Conservation (phyloP, 2,329 filamentous ascomycete species). For the Zymoseptoria ardabiliae region DNA sequence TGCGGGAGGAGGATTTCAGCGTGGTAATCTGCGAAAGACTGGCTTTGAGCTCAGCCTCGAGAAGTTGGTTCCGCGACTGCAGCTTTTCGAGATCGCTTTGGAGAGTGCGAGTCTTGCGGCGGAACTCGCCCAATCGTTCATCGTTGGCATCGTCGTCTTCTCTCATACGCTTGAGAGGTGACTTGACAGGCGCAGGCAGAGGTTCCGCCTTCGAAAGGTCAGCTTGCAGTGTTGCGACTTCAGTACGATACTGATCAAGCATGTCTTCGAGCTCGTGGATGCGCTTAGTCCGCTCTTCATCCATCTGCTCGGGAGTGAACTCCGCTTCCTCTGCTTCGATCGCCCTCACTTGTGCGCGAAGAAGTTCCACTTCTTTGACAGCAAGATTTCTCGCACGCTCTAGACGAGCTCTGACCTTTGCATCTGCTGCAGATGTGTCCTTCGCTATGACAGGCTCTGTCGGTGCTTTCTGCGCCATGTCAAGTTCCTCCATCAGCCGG, state of each 20-base stretch:
- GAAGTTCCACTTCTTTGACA: conserved; percentile 86
- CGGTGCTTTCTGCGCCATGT: conserved; percentile 50
- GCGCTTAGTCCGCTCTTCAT: conserved; percentile 65
- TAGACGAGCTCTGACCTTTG: conserved; percentile 61
- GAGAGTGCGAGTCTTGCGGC: conserved; percentile 79
- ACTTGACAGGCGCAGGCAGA: conserved; percentile 40
- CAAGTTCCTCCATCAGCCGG: conserved; percentile 59
- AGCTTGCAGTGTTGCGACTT: conserved; percentile 65
- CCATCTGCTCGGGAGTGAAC: conserved; percentile 71
- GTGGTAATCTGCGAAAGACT: conserved; percentile 64
- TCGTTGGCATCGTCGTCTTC: conserved; percentile 48
- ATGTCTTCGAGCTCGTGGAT: conserved; percentile 78
- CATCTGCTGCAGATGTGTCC: conserved; percentile 44
- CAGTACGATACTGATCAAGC: conserved; percentile 75
- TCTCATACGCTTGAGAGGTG: conserved; percentile 32
- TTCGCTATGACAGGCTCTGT: neutral
- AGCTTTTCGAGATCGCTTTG: conserved; percentile 68
- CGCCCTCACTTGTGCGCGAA: conserved; percentile 83
- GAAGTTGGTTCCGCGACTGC: conserved; percentile 61
- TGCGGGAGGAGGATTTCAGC: conserved; percentile 61
- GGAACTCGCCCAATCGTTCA: conserved; percentile 71
- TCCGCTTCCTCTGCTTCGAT: conserved; percentile 81
- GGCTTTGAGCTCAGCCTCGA: conserved; percentile 69
- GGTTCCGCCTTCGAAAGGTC: conserved; percentile 64
- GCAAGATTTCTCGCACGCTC: conserved; percentile 81